A percentile compares a stretch with the other conserved stretches of the same genome.
These are phyloP conservation scores for Boletus reticulatus DNA, from an alignment of 768 basidiomycete genomes.

Conservation along the genomic window DNA sequence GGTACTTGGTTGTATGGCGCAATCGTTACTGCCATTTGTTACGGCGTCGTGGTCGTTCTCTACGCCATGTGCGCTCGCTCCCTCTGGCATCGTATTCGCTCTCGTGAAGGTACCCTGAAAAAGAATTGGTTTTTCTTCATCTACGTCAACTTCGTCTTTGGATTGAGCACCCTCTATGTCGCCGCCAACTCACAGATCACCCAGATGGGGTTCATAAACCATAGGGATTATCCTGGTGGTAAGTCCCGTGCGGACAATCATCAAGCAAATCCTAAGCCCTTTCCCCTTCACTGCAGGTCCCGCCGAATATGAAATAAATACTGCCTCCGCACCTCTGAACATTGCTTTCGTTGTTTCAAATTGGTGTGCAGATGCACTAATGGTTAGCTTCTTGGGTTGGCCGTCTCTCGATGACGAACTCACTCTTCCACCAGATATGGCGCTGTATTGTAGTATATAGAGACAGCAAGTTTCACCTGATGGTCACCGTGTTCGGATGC, in stretches of 20 bases:
- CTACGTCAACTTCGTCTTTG: constrained; percentile 31
- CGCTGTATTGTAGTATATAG: constrained; percentile 32
- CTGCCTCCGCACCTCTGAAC: constrained; percentile 26
- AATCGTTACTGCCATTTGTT: constrained; percentile 25
- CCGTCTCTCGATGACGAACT: background rate
- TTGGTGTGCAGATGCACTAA: constrained; percentile 30
- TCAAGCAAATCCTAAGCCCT: no score
- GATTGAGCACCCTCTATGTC: constrained; percentile 28
- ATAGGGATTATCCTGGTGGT: constrained; percentile 34
- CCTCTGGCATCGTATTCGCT: constrained; percentile 24
- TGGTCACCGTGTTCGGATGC: constrained; percentile 16
- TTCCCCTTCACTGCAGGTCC: constrained; percentile 17
- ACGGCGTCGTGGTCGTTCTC: constrained; percentile 28
- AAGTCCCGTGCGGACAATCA: background rate
- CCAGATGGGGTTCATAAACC: constrained; percentile 29
- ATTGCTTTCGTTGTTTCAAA: constrained; percentile 29
- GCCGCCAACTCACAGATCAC: constrained; percentile 24
- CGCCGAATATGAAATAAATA: constrained; percentile 22
- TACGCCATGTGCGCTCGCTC: constrained; percentile 26
- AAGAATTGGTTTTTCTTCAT: constrained; percentile 28
- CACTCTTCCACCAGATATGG: constrained; percentile 24
- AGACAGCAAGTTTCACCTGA: constrained; percentile 21
- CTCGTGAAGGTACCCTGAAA: constrained; percentile 3
- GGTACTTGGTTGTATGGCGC: constrained; percentile 32
- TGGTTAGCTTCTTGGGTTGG: constrained; percentile 17